Conservation (phyloP, 2,329 filamentous ascomycete species). For the Ascosphaera apis region DNA sequence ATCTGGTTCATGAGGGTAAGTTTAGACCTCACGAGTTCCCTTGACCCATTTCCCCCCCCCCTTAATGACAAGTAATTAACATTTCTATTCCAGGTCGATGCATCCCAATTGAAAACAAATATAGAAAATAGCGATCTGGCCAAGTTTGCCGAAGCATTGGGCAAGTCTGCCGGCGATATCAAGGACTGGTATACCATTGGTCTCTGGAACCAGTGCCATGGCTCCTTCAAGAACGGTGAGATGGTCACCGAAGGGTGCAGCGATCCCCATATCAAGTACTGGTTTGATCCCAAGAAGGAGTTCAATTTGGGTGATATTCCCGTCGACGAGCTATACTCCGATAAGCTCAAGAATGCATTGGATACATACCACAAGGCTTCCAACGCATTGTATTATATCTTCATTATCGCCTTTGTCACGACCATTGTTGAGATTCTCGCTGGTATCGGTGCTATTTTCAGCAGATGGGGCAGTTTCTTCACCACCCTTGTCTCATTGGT, state of each 20-base stretch:
- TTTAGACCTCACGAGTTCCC: conserved; percentile 1
- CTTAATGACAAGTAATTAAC: neutral
- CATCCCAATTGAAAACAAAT: conserved; percentile 7
- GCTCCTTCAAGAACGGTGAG: conserved; percentile 28
- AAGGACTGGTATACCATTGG: conserved; percentile 58
- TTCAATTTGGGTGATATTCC: conserved; percentile 35
- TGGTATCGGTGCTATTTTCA: conserved; percentile 65
- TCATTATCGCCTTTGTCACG: conserved; percentile 46
- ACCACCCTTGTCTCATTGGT: conserved; percentile 55
- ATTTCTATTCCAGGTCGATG: conserved; percentile 5
- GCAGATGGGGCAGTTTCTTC: conserved; percentile 55
- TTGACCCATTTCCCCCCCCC: neutral
- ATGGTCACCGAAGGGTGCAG: conserved; percentile 40
- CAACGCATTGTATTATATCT: conserved; percentile 67
- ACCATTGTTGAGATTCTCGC: conserved; percentile 51
- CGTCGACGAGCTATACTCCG: conserved; percentile 40
- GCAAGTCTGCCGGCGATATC: conserved; percentile 42
- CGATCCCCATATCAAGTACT: conserved; percentile 51
- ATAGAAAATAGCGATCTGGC: conserved; percentile 6
- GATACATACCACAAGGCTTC: conserved; percentile 49
- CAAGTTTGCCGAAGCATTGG: conserved; percentile 13
- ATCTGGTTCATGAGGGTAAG: conserved; percentile 33
- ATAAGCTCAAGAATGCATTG: conserved; percentile 41
- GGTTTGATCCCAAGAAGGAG: conserved; percentile 44
- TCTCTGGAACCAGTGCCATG: conserved; percentile 72